Base-by-base conservation (phyloP, 2,329 filamentous ascomycete species). In the Pseudogymnoascus sp. region DNA sequence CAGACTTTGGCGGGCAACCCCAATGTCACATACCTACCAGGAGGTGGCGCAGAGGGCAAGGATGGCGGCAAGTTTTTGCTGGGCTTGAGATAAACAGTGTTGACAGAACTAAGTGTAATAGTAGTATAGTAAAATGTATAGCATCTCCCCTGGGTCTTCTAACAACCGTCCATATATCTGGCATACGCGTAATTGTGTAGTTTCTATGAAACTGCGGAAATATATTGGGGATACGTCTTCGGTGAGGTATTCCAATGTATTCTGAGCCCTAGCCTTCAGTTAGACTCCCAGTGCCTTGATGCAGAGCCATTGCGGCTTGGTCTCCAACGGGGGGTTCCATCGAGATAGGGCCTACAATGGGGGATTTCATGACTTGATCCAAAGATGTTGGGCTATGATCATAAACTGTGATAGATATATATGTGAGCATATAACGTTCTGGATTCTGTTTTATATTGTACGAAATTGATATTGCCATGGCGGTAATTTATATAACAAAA, bases 21-120 rank as follows among this genome's bases (percentile, higher is more conserved):
- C 65, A 97, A 99, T 72, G 93, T 99, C 62, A 93, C 92, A 59
- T 99, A 99, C 77, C 78, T 99, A 67, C 95, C 95, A 2, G 86
- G 90, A 70, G 89, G 90, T 64, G 83, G 84, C 69, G 87, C 89
- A 77, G 82, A 83, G 64, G 81, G 84, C 10, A 75, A 72, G 60
- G 75, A 74, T 37, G 74, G 72, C 37, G 84, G 87, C 60, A 87
- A 82, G 74, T 84, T 90, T 69, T 75, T 91, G 70, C 76, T 91
- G 64, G 88, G 87, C 28, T 73, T 90, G 77, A 84, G 86, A 72
- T 73, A 66, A 72, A 53, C 46, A 53, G 25, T 53, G 46, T 53
- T 53, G 46, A 28, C 46, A 53, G 44, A 28, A 53, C 46, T 31
- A 53, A 53, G 46, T 53, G 46, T 53, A 53, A 53, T 53, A 53